Evolutionary conservation across 1,139 yeast genomes (phyloP).

Genomic region (Hanseniaspora sp.): DNA sequence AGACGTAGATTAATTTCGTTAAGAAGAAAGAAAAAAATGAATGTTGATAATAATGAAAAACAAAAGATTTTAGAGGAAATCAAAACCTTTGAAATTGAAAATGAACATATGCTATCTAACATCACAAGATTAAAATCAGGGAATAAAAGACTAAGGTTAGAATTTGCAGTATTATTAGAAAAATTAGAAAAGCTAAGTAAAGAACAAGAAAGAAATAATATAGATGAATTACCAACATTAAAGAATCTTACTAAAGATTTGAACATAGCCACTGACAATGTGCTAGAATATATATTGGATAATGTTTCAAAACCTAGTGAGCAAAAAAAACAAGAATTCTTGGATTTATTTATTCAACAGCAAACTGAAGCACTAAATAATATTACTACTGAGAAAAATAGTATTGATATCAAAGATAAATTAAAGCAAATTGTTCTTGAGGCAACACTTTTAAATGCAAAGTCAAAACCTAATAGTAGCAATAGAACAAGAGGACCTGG

Average conservation of each 20-base stretch:
- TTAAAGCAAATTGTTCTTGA: conserved; percentile 76
- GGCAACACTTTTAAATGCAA: conserved; percentile 79
- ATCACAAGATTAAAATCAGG: conserved; percentile 68
- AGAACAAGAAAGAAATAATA: conserved; percentile 26
- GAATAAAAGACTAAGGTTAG: conserved; percentile 68
- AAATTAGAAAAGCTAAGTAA: conserved; percentile 50
- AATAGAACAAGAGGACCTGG: conserved; percentile 53
- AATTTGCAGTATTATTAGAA: conserved; percentile 69
- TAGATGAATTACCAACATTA: conserved; percentile 27
- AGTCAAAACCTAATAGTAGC: conserved; percentile 47
- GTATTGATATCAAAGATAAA: conserved; percentile 61
- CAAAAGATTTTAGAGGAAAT: conserved; percentile 54
- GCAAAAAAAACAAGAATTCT: conserved; percentile 19
- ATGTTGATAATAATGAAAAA: conserved; percentile 14
- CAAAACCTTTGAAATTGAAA: conserved; percentile 63
- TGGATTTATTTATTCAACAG: conserved; percentile 19
- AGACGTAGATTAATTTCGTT: too few species aligned
- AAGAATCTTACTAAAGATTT: conserved; percentile 26
- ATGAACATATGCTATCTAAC: conserved; percentile 67
- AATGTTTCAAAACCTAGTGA: conserved; percentile 22
- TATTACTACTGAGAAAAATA: conserved; percentile 55
- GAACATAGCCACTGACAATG: conserved; percentile 18
- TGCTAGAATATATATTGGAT: conserved; percentile 14
- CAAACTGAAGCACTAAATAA: conserved; percentile 30
- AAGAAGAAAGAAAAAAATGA: not conserved